Base-by-base conservation (phyloP, 2,329 filamentous ascomycete genomes). In the Anthostomella pinea region DNA sequence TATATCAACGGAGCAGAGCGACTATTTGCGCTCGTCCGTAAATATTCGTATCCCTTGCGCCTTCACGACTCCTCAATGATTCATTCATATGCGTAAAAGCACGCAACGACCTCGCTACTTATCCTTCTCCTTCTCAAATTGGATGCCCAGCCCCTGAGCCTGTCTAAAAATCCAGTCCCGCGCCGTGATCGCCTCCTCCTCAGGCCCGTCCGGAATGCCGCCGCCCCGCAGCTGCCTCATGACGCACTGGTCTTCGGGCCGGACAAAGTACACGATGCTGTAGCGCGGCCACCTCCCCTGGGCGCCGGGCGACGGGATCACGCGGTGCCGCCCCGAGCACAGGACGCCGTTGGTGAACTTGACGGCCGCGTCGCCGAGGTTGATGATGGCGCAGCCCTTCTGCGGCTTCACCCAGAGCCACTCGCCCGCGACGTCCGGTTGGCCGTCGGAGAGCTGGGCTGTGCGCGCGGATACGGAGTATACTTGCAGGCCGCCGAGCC, bases 361-460 rank as follows among this genome's bases (percentile, higher is more conserved):
- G n/a, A 60, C 57, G 38, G 63, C 62, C 3, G 61, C 61, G 33
- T 66, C 63, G 5, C 63, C 63, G 2, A 66, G 53, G 26, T 66
- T 66, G 41, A 65, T 50, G 31, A 66, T 60, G 11, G 63, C 62
- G 38, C 60, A 59, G 3, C 60, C 59, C 9, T 49, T 51, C 30
- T 59, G 45, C 2, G 63, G 63, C 35, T 49, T 49, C 21, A 66
- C 62, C 54, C 58, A 66, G 6, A 59, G 42, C 64, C 62, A 66
- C 27, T 54, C 47, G 16, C 56, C 56, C 4, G 53, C 48, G 2
- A 39, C 42, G 31, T 57, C 52, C 23, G 56, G 55, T 30, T 58
- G 46, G 11, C 48, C 43, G 16, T 52, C 37, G 21, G 38, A 36
- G 7, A 57, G 41, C 15, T 45, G 35, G 3, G 53, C 57, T 23